A percentile compares a stretch with the other conserved stretches of the same genome.
phyloP scores from a whole-genome alignment of 2,329 filamentous ascomycete species.

The Leptographium lundbergii region DNA sequence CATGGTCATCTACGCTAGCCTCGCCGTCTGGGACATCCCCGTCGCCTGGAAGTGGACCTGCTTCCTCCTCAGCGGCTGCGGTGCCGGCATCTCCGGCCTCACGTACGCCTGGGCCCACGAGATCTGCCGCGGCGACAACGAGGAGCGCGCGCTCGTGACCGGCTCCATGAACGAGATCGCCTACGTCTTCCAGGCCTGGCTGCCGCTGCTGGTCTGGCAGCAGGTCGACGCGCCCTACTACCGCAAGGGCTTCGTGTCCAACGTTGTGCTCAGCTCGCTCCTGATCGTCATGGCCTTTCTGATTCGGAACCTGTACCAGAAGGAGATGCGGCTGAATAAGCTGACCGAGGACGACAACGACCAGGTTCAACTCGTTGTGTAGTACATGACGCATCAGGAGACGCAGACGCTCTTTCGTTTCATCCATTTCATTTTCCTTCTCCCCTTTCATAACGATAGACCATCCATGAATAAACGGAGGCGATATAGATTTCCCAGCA shows the following conservation, averaged over 20 bases:
- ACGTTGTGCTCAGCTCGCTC: constrained; percentile 31
- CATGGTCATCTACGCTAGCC: constrained; percentile 25
- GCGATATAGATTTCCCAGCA: not conserved
- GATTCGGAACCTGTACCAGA: constrained; percentile 31
- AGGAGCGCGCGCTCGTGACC: constrained; percentile 54
- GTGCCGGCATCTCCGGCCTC: constrained; percentile 31
- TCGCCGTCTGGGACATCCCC: constrained; percentile 32
- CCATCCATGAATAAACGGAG: not conserved
- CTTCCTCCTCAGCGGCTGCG: constrained; percentile 43
- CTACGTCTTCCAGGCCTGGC: constrained; percentile 57
- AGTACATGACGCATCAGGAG: not conserved
- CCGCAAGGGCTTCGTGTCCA: constrained; percentile 46
- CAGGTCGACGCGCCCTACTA: constrained; percentile 50
- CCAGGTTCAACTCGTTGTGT: not conserved
- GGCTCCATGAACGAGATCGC: constrained; percentile 57
- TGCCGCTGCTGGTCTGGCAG: constrained; percentile 55
- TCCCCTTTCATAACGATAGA: not conserved
- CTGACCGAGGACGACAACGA: not conserved
- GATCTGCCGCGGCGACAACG: constrained; percentile 38
- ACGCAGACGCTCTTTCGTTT: not conserved
- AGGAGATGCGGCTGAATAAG: constrained; percentile 18
- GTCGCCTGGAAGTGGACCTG: constrained; percentile 50
- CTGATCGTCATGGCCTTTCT: constrained; percentile 38
- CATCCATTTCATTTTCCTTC: not conserved
- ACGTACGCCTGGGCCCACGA: constrained; percentile 37